Evolutionary conservation across 768 basidiomycete species (phyloP).

Genomic region (Trametopsis cervina): DNA sequence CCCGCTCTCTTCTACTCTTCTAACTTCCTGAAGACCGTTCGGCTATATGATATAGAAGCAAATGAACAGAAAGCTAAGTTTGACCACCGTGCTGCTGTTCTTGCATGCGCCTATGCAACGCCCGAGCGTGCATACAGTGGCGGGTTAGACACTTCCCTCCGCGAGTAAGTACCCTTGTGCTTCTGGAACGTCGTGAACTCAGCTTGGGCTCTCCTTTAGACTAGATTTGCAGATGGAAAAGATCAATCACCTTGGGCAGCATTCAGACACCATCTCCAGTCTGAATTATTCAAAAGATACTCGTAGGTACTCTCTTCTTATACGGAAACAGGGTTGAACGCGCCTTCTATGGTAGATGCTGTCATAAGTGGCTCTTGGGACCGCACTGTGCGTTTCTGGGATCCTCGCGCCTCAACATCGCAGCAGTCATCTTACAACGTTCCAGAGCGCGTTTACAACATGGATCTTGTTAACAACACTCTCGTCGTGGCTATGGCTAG

Average conservation of each 20-base stretch:
- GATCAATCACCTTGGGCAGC: constrained; percentile 69
- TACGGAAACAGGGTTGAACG: too few species aligned
- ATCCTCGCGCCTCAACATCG: constrained; percentile 55
- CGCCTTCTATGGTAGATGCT: constrained; percentile 51
- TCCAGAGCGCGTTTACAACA: constrained; percentile 80
- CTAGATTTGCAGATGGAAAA: constrained; percentile 73
- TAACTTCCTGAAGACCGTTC: constrained; percentile 39
- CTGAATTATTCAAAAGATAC: constrained; percentile 63
- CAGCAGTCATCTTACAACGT: constrained; percentile 57
- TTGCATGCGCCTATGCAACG: constrained; percentile 75
- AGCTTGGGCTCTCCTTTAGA: constrained; percentile 32
- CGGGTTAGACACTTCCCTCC: constrained; percentile 76
- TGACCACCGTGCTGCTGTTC: constrained; percentile 82
- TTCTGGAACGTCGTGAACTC: background rate
- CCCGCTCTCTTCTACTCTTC: background rate
- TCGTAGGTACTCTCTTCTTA: constrained; percentile 53
- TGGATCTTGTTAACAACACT: constrained; percentile 71
- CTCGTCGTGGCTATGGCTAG: constrained; percentile 94
- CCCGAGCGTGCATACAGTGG: constrained; percentile 71
- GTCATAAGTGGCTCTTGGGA: constrained; percentile 93
- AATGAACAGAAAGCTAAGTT: constrained; percentile 75
- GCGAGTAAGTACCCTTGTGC: constrained; percentile 53
- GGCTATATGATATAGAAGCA: constrained; percentile 45
- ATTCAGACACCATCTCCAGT: constrained; percentile 72
- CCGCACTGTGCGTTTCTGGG: constrained; percentile 82